Evolutionary conservation across 495 filamentous ascomycete genomes (phyloP).

Genomic region (Penicillium steckii): DNA sequence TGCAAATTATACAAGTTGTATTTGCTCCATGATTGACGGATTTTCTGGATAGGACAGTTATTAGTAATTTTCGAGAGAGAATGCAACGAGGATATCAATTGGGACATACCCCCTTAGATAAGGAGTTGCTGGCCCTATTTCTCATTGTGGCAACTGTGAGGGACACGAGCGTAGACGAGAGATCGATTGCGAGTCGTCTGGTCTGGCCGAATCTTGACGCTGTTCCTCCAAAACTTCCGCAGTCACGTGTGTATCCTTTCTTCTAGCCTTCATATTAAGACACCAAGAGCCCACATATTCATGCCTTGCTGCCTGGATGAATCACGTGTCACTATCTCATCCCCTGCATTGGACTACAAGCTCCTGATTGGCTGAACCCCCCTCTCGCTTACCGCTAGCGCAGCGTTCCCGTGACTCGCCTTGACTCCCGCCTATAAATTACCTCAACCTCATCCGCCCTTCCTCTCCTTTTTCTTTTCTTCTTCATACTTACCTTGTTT

Average conservation of each 20-base stretch:
- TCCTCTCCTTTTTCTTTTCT: conserved; percentile 45
- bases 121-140: conserved; percentile 46
- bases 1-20: conserved; percentile 91
- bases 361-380: too few relatives aligned
- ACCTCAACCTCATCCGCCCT: conserved; percentile 6
- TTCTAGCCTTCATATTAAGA: conserved; percentile 4
- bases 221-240: conserved; percentile 37
- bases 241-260: conserved; percentile 29
- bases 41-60: conserved; percentile 57
- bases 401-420: background rate
- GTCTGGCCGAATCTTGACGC: conserved; percentile 10
- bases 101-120: conserved; percentile 42
- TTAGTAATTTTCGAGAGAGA: conserved; percentile 11
- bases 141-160: conserved; percentile 39
- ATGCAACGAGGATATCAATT: background rate
- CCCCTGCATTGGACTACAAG: too few relatives aligned
- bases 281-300: background rate
- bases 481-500: conserved; percentile 79
- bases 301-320: too few relatives aligned
- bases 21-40: conserved; percentile 97
- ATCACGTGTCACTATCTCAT: too few relatives aligned
- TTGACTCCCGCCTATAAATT: conserved; percentile 23
- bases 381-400: conserved; percentile 39
- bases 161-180: conserved; percentile 8
- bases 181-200: background rate